Percentiles rank a stretch among this genome's conserved stretches.
These are phyloP conservation scores for Cordia subcordata DNA, from an alignment of 257 asterid species.

Conservation along the genomic window DNA sequence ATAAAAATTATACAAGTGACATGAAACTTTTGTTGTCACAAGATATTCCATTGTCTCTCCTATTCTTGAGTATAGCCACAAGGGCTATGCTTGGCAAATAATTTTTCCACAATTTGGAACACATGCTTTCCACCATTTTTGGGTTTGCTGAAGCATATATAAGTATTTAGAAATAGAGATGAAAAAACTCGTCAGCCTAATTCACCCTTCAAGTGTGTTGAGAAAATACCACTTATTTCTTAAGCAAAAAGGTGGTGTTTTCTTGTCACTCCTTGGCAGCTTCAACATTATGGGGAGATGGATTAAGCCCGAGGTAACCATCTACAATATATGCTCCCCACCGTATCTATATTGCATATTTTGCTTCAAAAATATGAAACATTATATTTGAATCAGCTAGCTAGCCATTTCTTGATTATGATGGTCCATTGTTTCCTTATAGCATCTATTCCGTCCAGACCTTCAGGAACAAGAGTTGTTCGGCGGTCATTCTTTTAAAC, in stretches of 20 bases:
- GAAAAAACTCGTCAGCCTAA: not conserved
- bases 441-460: too few relatives aligned
- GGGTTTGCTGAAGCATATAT: constrained; percentile 16
- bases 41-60: constrained; percentile 6
- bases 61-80: constrained; percentile 10
- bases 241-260: constrained; percentile 1
- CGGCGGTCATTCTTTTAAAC: too few relatives aligned
- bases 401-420: too few relatives aligned
- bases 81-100: constrained; percentile 12
- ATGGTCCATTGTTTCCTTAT: too few relatives aligned
- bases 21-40: too few relatives aligned
- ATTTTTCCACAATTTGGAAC: constrained; percentile 10
- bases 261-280: constrained; percentile 18
- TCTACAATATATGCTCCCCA: too few relatives aligned
- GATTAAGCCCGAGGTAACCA: constrained; percentile 35
- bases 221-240: constrained; percentile 12
- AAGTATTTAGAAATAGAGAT: not conserved
- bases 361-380: too few relatives aligned
- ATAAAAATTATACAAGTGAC: too few relatives aligned
- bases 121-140: constrained; percentile 6
- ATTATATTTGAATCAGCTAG: too few relatives aligned
- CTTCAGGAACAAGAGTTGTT: too few relatives aligned
- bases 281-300: constrained; percentile 31
- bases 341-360: too few relatives aligned
- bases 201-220: constrained; percentile 11